Percentiles rank a stretch among this genome's conserved stretches.
Evolutionary conservation across 805 yeast genomes (phyloP).

Genomic region (fission yeast (Schizosaccharomyces pombe)): DNA sequence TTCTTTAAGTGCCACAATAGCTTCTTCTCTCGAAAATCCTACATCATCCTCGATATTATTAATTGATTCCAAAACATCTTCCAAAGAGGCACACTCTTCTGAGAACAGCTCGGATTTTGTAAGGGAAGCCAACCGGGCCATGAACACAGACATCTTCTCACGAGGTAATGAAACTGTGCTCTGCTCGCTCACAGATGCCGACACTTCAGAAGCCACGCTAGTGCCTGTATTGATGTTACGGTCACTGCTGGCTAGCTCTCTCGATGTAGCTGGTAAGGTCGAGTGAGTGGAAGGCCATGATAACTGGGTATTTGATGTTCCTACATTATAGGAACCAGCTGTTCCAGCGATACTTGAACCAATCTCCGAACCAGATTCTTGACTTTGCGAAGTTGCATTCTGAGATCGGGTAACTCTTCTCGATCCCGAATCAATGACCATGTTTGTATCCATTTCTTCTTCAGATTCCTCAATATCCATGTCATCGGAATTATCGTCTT

Average conservation of each 20-base stretch:
- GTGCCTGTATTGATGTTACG: neutral
- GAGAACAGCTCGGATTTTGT: conserved; percentile 21
- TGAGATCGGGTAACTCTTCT: neutral
- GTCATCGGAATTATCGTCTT: conserved; percentile 12
- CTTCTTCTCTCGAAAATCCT: conserved; percentile 17
- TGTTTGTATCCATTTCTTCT: conserved; percentile 6
- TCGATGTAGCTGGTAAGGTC: neutral
- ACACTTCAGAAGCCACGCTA: neutral
- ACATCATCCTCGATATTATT: conserved; percentile 24
- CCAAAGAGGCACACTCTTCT: conserved; percentile 22
- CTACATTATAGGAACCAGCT: neutral
- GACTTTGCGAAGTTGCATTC: neutral
- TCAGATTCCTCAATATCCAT: conserved; percentile 14
- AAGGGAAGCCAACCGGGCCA: conserved; percentile 23
- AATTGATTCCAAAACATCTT: conserved; percentile 19
- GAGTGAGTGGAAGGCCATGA: conserved; percentile 1
- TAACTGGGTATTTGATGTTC: neutral
- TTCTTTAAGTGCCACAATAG: conserved; percentile 17
- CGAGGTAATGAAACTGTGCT: conserved; percentile 20
- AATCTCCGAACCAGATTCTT: neutral
- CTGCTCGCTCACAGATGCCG: too few relatives aligned
- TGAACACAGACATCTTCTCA: conserved; percentile 26
- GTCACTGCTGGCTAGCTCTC: neutral
- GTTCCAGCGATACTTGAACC: neutral
- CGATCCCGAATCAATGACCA: conserved; percentile 5